Conservation (phyloP, 148 eudicot genomes). For the Rhododendron henanense region DNA sequence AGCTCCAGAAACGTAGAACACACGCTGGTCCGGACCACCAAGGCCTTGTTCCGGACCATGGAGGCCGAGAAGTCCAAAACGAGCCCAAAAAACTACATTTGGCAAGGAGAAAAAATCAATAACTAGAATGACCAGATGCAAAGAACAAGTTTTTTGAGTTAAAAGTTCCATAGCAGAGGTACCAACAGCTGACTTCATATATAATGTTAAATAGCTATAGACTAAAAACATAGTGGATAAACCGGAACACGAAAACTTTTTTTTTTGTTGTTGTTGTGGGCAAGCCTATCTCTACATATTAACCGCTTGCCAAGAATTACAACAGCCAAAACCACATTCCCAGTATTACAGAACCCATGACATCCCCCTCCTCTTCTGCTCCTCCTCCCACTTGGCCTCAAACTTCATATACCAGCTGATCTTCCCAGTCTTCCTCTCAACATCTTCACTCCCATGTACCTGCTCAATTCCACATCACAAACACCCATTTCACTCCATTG, state of each 20-base stretch:
- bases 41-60: no score
- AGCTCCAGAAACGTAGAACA: no score
- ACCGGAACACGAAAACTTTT: not conserved
- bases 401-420: conserved; percentile 43
- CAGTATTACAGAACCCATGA: not conserved
- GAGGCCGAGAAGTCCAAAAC: no score
- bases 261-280: not conserved
- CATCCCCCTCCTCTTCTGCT: conserved; percentile 9
- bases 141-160: not conserved
- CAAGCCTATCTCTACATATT: conserved; percentile 30
- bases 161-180: not conserved
- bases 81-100: no score
- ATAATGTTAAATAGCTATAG: not conserved
- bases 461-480: conserved; percentile 19
- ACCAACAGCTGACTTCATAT: not conserved
- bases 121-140: not conserved
- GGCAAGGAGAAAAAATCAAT: not conserved
- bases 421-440: conserved; percentile 61
- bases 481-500: not conserved
- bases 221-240: not conserved
- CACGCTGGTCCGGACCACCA: no score
- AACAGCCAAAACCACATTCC: conserved; percentile 22
- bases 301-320: conserved; percentile 31
- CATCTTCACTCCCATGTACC: conserved; percentile 98
- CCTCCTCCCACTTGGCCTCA: conserved; percentile 1